Percentiles rank a stretch among this genome's conserved stretches.
phyloP scores from a whole-genome alignment of 2,329 filamentous ascomycete genomes.

The Pestalotiopsis sp. region DNA sequence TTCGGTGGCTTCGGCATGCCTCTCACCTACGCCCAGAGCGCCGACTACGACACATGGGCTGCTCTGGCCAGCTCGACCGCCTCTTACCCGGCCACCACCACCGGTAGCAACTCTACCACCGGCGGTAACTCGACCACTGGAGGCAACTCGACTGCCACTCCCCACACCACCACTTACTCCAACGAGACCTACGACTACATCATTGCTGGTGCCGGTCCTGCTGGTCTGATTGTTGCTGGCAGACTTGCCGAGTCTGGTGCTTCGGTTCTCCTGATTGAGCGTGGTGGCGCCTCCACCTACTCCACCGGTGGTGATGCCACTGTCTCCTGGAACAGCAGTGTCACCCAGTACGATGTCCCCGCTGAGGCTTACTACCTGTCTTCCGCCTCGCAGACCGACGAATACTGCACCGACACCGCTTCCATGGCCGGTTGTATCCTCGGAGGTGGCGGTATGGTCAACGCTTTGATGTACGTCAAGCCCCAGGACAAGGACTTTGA shows the following conservation, averaged over 20 bases:
- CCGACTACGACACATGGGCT: conserved; percentile 30
- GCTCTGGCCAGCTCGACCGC: conserved; percentile 21
- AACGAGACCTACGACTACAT: conserved; percentile 43
- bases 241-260: conserved; percentile 38
- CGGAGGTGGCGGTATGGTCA: conserved; percentile 37
- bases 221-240: conserved; percentile 38
- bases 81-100: conserved; percentile 13
- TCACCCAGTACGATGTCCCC: conserved; percentile 35
- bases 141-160: conserved; percentile 14
- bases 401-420: conserved; percentile 38
- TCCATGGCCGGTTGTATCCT: conserved; percentile 39
- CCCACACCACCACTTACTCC: conserved; percentile 27
- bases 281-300: conserved; percentile 37
- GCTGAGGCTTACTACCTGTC: conserved; percentile 28
- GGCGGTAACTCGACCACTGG: conserved; percentile 19
- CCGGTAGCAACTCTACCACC: conserved; percentile 15
- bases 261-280: conserved; percentile 40
- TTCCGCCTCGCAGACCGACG: conserved; percentile 22
- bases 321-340: conserved; percentile 35
- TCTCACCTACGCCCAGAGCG: conserved; percentile 35
- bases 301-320: conserved; percentile 32
- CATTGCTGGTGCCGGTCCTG: conserved; percentile 39
- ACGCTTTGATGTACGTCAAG: conserved; percentile 35
- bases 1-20: conserved; percentile 40
- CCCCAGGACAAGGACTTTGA: conserved; percentile 34